Percentiles rank a stretch among this genome's conserved stretches.
phyloP scores from a whole-genome alignment of 768 basidiomycete genomes.

The Pisolithus marmoratus region DNA sequence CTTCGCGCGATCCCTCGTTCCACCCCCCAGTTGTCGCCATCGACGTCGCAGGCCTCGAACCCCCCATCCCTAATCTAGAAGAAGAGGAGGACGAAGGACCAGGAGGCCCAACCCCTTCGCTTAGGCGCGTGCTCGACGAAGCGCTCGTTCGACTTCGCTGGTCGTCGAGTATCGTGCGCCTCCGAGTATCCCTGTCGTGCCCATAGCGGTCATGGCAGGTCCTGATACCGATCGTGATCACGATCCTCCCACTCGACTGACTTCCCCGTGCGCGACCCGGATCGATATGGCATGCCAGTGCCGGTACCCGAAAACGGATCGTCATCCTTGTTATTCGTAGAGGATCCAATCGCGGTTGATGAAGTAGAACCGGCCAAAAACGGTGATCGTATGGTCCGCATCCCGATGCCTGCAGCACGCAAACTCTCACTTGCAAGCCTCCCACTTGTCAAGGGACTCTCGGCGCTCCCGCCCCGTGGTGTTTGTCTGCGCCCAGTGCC shows the following conservation, averaged over 20 bases:
- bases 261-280: constrained; percentile 9
- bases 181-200: not conserved
- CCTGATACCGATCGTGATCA: constrained; percentile 6
- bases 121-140: constrained; percentile 14
- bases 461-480: constrained; percentile 62
- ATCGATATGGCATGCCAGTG: constrained; percentile 10
- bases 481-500: constrained; percentile 47
- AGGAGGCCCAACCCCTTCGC: constrained; percentile 8
- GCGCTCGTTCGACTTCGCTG: constrained; percentile 20
- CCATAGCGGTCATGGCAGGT: too few relatives aligned
- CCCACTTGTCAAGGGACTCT: constrained; percentile 48
- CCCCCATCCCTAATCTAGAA: too few relatives aligned
- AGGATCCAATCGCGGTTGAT: not conserved
- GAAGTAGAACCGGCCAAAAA: not conserved
- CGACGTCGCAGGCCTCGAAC: constrained; percentile 45
- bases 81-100: too few relatives aligned
- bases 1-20: too few relatives aligned
- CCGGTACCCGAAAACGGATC: constrained; percentile 4
- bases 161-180: constrained; percentile 8
- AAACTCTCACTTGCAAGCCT: constrained; percentile 63
- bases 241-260: constrained; percentile 22
- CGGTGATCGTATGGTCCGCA: constrained; percentile 22
- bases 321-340: not conserved
- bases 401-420: constrained; percentile 63
- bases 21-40: constrained; percentile 33